Evolutionary conservation across 176 grass and related monocot genomes (phyloP), one percentile per base, ranked within the genome.

Genomic region (Metroxylon sagu): DNA sequence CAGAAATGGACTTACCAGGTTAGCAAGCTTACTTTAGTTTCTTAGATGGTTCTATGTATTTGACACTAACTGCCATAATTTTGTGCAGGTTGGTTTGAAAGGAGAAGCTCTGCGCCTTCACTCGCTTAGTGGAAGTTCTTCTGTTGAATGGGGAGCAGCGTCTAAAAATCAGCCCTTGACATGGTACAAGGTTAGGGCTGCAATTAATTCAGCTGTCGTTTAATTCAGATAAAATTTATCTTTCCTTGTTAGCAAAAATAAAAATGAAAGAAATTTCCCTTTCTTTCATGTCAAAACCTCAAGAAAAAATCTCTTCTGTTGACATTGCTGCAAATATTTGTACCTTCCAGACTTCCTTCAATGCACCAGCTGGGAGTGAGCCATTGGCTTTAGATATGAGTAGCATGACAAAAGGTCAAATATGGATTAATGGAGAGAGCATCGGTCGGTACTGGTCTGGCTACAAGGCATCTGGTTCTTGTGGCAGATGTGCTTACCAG

Each of bases 1-100:
- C 92, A 97, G 68, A 74, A 85, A 88, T 97, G 92, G 92, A 97
- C 75, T 3, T 97, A 97, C 5, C 87, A 87, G 85, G 89, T 89
- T 52, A 53, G 18, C 55, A 29, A 57, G 16, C 43, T 58, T 43
- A 43, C 27, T 18, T 67, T 7, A 8, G 62, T 56, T 6, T 35
- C 58, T 61, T 58, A 12, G 1, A 52, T 59, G 63, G 21, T n/a
- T 57, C 26, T 29, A 60, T 30, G 21, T 55, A 52, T 75, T n/a
- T 77, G 25, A 14, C 10, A 43, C 35, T 43, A 43, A 43, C 7
- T 43, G 8, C 12, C 35, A 43, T 43, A 43, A 43, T 43, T 74
- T 68, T 52, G 8, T 80, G 6, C 66, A 95, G 87, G 62, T 97
- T 4, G 92, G 92, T 50, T 65, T 91, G 65, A 88, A 77, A 71